phyloP scores from a whole-genome alignment of 2,329 filamentous ascomycete species.

The Ceratocystis alfenasii region DNA sequence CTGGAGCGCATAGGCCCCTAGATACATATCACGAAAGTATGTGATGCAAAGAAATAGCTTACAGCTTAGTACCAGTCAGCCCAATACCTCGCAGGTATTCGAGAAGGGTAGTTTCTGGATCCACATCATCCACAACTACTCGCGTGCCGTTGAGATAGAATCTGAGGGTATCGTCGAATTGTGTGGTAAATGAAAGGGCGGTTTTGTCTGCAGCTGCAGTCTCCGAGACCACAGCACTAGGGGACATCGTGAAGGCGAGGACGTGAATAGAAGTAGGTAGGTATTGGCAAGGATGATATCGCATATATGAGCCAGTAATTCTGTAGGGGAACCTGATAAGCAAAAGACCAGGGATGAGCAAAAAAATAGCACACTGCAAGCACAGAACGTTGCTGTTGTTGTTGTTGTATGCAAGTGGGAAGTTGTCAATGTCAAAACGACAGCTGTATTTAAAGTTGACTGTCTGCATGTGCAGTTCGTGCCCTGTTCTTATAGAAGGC shows the following conservation, averaged over 20 bases:
- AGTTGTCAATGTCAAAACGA: conserved; percentile 6
- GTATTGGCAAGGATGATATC: not conserved
- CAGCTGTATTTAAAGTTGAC: not conserved
- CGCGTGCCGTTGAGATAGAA: conserved; percentile 95
- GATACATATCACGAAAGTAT: not conserved
- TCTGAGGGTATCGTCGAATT: conserved; percentile 74
- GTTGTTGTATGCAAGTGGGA: not conserved
- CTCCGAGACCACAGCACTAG: not conserved
- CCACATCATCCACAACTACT: conserved; percentile 71
- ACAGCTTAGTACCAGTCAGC: conserved; percentile 85
- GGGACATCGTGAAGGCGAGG: conserved; percentile 1
- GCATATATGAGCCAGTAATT: not conserved
- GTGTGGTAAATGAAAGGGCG: conserved; percentile 45
- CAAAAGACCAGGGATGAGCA: not conserved
- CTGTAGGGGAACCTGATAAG: not conserved
- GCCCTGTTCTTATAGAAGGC: not conserved
- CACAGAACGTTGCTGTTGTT: not conserved
- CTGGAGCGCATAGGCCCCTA: conserved; percentile 13
- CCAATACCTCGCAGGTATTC: conserved; percentile 91
- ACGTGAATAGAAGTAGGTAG: not conserved
- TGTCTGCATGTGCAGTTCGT: not conserved
- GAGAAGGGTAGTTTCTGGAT: conserved; percentile 82
- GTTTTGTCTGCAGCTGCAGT: conserved; percentile 8
- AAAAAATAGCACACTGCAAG: not conserved
- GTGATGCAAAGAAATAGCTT: conserved; percentile 26